A percentile compares a stretch with the other conserved stretches of the same genome.
Evolutionary conservation across 2,329 filamentous ascomycete genomes (phyloP).

Genomic region (Clonostachys byssicola): DNA sequence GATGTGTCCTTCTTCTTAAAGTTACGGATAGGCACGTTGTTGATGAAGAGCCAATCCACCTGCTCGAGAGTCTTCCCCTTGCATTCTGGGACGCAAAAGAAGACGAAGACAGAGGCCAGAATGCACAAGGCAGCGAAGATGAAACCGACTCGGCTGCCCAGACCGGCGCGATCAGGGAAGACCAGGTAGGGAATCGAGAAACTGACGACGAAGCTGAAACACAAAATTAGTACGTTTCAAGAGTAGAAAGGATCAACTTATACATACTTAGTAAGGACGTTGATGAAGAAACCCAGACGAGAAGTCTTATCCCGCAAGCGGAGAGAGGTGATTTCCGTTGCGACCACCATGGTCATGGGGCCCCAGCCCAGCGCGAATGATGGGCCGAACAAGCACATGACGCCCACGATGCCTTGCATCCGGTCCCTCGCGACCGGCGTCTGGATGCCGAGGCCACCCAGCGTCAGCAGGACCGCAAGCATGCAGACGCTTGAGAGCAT

Average conservation of each 20-base stretch:
- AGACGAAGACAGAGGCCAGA: constrained; percentile 8
- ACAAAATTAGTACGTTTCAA: too few species aligned
- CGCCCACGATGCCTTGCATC: constrained; percentile 12
- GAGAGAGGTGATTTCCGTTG: constrained; percentile 21
- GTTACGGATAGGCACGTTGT: background rate
- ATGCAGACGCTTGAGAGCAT: constrained; percentile 14
- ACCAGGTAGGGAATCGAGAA: constrained; percentile 30
- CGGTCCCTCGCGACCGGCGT: constrained; percentile 13
- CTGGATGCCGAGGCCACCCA: constrained; percentile 25
- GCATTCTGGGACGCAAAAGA: constrained; percentile 12
- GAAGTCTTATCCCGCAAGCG: constrained; percentile 21
- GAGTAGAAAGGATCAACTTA: too few species aligned
- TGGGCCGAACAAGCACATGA: constrained; percentile 19
- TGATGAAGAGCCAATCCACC: constrained; percentile 15
- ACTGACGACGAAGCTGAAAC: constrained; percentile 14
- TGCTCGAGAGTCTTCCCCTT: constrained; percentile 11
- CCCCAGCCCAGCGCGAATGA: constrained; percentile 23
- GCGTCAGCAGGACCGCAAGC: constrained; percentile 16
- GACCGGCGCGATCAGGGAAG: constrained; percentile 22
- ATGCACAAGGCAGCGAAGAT: constrained; percentile 7
- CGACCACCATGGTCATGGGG: constrained; percentile 24
- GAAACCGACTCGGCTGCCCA: constrained; percentile 23
- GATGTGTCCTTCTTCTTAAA: background rate
- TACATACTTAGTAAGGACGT: constrained; percentile 18
- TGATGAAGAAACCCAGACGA: constrained; percentile 17